Evolutionary conservation across 148 eudicot genomes (phyloP), one percentile per base, ranked within the genome.

Genomic region (Spergularia bocconei): DNA sequence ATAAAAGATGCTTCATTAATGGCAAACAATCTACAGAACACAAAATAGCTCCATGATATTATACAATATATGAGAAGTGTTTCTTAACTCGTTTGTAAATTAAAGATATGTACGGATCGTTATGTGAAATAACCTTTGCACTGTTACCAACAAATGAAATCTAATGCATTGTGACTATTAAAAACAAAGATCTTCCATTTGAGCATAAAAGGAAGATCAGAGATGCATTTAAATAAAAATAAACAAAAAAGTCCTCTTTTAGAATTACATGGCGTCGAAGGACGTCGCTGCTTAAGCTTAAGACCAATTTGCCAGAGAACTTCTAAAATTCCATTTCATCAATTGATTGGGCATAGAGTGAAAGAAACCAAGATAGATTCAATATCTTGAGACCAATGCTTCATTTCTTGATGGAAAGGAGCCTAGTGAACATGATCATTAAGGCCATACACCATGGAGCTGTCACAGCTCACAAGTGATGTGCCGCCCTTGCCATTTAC

Each of bases 1-100:
- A 62, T 82, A 56, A 85, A 65, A 78, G 75, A 73, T 20, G 88
- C 80, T 51, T 87, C 91, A n/a, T 56, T 54, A 11, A 79, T 51
- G 16, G 92, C 71, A 79, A 84, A 89, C 75, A 84, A 79, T 79
- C 97, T 91, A 86, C 84, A 82, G 7, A 72, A 15, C 44, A 78
- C 15, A 39, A 48, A 62, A 60, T 69, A 48, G 53, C 39, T 50
- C 11, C 52, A 13, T 51, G 7, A 0, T 29, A 1, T 11, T 44
- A 36, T 59, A 9, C 48, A 9, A 29, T 48, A 67, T 14, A 56
- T 11, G 17, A 62, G 10, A 62, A 7, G 16, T 62, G 48, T 9
- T 44, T 44, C 36, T 44, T 44, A 9, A 44, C 48, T 44, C 48
- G 48, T 44, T 9, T 44, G 7, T 9, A 0, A 44, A 9, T 44